Base-by-base conservation (phyloP, 805 yeast species). In the Candida adriatica region DNA sequence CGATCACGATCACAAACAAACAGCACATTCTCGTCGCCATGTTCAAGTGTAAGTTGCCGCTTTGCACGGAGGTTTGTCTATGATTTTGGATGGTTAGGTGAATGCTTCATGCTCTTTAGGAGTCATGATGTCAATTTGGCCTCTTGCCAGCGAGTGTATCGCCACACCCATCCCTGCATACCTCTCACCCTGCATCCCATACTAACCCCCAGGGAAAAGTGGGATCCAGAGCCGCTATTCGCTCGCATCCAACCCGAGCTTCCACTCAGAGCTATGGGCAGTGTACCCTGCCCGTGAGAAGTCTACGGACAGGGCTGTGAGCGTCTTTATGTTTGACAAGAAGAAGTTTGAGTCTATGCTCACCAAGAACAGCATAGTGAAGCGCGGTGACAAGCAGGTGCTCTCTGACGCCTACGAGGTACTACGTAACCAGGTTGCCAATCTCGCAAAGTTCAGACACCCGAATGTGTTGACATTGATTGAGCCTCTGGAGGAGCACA, bases 401-500 rank as follows among this genome's bases (percentile, higher is more conserved):
- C 48, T 72, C 2, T 53, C 75, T 29, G 76, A 70, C 25, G 92
- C 88, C 28, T 79, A 75, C 44, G 80, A 74, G 26, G 64, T 79
- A 14, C 60, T 92, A 29, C 70, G 75, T 45, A 59, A 62, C 17
- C 92, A 87, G 46, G 79, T 86, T 2, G 59, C 73, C 15, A 79
- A 80, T 40, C 59, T 88, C 50, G 74, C 94, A 13, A 82, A 79
- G 51, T 62, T 92, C 45, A 81, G 87, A 44, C 99, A 92, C 54
- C 98, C 99, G 0, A 79, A 86, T 42, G 67, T 92, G 17, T 59
- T 92, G 27, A 78, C 87, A 2, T 66, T 92, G 3, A 73, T 84
- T 22, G 98, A 94, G 53, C 95, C 94, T 0, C 57, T 88, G 39
- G 97, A 92, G 55, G 94, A 87, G 43, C 82, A 90, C 22, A 79